phyloP scores from a whole-genome alignment of 192 early-diverging fungal genomes.

The Linnemannia exigua region DNA sequence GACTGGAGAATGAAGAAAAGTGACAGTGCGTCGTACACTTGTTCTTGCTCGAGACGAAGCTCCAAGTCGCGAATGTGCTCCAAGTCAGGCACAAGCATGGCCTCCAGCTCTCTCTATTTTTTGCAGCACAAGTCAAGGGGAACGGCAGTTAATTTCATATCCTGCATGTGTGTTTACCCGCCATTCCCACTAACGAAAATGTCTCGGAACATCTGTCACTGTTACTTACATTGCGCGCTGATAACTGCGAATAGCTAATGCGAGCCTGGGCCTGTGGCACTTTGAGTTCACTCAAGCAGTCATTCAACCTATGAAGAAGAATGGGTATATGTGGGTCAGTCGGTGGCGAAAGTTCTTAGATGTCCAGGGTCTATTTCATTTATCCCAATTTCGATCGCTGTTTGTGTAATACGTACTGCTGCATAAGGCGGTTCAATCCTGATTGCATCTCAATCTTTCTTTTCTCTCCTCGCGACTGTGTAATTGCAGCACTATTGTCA shows the following conservation, averaged over 20 bases:
- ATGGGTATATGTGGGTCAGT: background rate
- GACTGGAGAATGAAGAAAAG: background rate
- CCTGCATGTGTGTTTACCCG: no score
- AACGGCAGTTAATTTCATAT: background rate
- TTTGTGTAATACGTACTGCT: slow-evolving; percentile 25
- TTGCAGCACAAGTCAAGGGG: background rate
- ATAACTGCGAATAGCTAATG: slow-evolving; percentile 24
- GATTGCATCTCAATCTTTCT: slow-evolving; percentile 44
- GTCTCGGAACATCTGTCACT: background rate
- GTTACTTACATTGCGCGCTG: slow-evolving; percentile 29
- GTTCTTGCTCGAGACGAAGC: slow-evolving; percentile 48
- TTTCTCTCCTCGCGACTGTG: slow-evolving; percentile 36
- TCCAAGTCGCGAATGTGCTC: slow-evolving; percentile 53
- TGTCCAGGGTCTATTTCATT: no score
- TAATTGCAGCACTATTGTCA: slow-evolving; percentile 37
- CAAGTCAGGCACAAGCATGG: slow-evolving; percentile 47
- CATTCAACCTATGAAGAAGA: slow-evolving; percentile 34
- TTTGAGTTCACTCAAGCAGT: slow-evolving; percentile 40
- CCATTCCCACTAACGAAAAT: no score
- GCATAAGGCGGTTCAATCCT: slow-evolving; percentile 36
- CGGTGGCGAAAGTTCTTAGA: background rate
- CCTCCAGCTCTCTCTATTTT: slow-evolving; percentile 40
- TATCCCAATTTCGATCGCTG: background rate
- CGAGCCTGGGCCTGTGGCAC: slow-evolving; percentile 24
- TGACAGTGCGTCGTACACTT: slow-evolving; percentile 21